Percentiles rank a stretch among this genome's conserved stretches.
Evolutionary conservation across 257 asterid genomes (phyloP).

Genomic region (Jacaranda copaia): DNA sequence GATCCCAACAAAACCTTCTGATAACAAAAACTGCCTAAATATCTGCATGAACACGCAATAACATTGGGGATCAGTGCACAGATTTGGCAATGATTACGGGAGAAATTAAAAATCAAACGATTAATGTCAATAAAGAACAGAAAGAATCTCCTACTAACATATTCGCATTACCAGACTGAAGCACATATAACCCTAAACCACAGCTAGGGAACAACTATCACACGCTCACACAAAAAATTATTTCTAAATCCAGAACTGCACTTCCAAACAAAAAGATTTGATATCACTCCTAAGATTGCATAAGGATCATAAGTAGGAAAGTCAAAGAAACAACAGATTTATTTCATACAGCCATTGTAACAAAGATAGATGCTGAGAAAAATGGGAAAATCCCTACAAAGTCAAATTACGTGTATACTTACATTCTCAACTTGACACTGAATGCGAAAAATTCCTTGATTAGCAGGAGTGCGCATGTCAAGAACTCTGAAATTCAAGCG

Average conservation of each 20-base stretch:
- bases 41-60: conserved; percentile 51
- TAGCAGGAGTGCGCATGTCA: conserved; percentile 90
- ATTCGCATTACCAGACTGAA: not conserved
- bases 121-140: conserved; percentile 7
- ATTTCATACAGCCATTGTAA: not conserved
- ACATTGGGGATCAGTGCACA: not conserved
- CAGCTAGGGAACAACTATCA: not conserved
- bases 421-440: conserved; percentile 82
- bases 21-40: conserved; percentile 65
- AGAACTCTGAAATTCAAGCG: conserved; percentile 83
- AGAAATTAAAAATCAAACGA: not conserved
- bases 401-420: conserved; percentile 21
- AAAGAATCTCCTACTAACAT: not conserved
- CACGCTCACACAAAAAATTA: not conserved
- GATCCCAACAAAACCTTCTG: conserved; percentile 74
- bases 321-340: not conserved
- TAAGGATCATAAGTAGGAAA: not conserved
- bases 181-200: not conserved
- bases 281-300: conserved; percentile 6
- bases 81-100: conserved; percentile 2
- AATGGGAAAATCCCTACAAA: not conserved
- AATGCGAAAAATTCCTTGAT: conserved; percentile 83
- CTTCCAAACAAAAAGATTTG: not conserved
- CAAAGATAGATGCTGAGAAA: not conserved
- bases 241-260: not conserved